These are phyloP conservation scores for Bremia lactucae DNA, from an alignment of 352 stramenopile species.

Conservation along the genomic window DNA sequence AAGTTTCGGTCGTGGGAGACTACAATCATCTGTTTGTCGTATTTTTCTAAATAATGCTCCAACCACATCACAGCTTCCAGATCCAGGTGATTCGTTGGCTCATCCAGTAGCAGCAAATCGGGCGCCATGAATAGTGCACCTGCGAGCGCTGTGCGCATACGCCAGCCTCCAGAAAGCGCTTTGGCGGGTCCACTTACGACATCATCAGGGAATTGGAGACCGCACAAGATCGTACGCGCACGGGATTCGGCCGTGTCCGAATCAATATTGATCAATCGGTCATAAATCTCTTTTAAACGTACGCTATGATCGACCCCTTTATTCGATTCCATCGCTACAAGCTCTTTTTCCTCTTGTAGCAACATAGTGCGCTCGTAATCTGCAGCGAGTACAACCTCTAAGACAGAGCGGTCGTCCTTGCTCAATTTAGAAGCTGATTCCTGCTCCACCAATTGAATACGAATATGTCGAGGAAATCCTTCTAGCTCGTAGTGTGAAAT, in stretches of 20 bases:
- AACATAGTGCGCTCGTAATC: conserved; percentile 91
- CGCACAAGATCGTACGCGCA: conserved; percentile 86
- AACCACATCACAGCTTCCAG: conserved; percentile 88
- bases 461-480: conserved; percentile 91
- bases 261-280: conserved; percentile 84
- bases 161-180: conserved; percentile 89
- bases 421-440: conserved; percentile 85
- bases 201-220: conserved; percentile 89
- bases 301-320: conserved; percentile 33
- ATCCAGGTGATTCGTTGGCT: conserved; percentile 90
- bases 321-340: conserved; percentile 32
- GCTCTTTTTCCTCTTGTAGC: conserved; percentile 89
- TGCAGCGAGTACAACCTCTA: conserved; percentile 90
- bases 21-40: conserved; percentile 90
- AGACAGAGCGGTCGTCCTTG: conserved; percentile 72
- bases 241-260: conserved; percentile 85
- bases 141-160: conserved; percentile 91
- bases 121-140: conserved; percentile 91
- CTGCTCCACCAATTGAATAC: conserved; percentile 93
- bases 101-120: conserved; percentile 92
- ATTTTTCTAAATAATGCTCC: conserved; percentile 86
- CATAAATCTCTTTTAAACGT: conserved; percentile 75
- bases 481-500: conserved; percentile 95
- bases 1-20: conserved; percentile 95
- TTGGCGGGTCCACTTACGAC: conserved; percentile 87